phyloP scores from a whole-genome alignment of 176 grass and related monocot species.

The Hordeum marinum region DNA sequence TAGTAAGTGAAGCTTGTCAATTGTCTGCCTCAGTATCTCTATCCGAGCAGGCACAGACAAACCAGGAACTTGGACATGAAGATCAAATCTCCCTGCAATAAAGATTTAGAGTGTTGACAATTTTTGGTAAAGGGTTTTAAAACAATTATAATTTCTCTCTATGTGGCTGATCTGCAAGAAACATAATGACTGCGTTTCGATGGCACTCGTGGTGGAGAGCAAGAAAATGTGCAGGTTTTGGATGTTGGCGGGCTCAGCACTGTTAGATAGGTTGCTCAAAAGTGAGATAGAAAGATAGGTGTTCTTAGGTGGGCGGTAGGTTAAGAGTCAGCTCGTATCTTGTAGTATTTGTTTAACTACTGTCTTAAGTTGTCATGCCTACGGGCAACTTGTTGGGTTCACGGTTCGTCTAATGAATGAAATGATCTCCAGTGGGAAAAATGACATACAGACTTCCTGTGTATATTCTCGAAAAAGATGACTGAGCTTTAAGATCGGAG shows the following conservation, averaged over 20 bases:
- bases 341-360: background rate
- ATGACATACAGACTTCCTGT: background rate
- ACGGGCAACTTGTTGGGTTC: background rate
- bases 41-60: conserved; percentile 63
- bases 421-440: background rate
- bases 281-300: background rate
- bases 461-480: background rate
- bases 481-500: background rate
- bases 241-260: background rate
- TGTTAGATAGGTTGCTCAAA: background rate
- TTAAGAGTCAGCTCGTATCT: background rate
- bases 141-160: background rate
- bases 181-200: background rate
- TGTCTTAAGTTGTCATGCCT: background rate
- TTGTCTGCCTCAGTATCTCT: conserved; percentile 68
- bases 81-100: conserved; percentile 83
- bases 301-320: background rate
- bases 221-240: background rate
- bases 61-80: conserved; percentile 76
- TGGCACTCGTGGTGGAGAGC: background rate
- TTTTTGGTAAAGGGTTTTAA: background rate
- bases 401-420: background rate
- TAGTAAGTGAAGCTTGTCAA: conserved; percentile 50
- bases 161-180: background rate
- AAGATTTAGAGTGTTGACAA: background rate